A percentile compares a stretch with the other conserved stretches of the same genome.
Evolutionary conservation across 805 yeast genomes (phyloP).

Genomic region (Pichia kluyveri): DNA sequence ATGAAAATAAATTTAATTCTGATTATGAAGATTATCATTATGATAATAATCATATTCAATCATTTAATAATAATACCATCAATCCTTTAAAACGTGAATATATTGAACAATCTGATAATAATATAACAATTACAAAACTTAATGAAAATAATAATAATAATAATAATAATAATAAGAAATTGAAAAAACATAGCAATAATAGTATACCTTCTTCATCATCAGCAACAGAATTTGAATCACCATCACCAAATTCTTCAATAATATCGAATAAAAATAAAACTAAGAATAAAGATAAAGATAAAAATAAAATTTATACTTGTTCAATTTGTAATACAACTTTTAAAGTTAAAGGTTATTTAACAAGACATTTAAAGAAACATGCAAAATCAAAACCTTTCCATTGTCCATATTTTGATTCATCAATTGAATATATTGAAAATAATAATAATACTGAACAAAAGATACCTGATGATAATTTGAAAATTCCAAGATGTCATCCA

Average conservation of each 20-base stretch:
- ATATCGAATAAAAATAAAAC: too few species aligned
- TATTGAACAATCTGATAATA: too few species aligned
- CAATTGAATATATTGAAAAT: neutral
- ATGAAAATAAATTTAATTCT: too few species aligned
- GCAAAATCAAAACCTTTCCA: slow-evolving; percentile 39
- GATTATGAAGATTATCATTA: neutral
- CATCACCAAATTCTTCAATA: too few species aligned
- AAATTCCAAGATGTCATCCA: slow-evolving; percentile 39
- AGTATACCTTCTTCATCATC: too few species aligned
- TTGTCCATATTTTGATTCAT: slow-evolving; percentile 39
- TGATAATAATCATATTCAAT: too few species aligned
- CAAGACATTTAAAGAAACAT: slow-evolving; percentile 49
- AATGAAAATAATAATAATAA: neutral
- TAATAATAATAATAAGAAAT: neutral
- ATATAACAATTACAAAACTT: too few species aligned
- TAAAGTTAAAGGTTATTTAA: slow-evolving; percentile 44
- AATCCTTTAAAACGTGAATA: neutral
- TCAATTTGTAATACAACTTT: slow-evolving; percentile 40
- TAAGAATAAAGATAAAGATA: too few species aligned
- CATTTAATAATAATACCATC: neutral
- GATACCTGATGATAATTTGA: too few species aligned
- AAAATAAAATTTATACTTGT: slow-evolving; percentile 28
- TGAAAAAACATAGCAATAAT: too few species aligned
- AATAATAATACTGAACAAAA: too few species aligned
- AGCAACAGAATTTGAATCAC: too few species aligned